phyloP scores from a whole-genome alignment of 2,329 filamentous ascomycete species.

The Aspergillus sp. region DNA sequence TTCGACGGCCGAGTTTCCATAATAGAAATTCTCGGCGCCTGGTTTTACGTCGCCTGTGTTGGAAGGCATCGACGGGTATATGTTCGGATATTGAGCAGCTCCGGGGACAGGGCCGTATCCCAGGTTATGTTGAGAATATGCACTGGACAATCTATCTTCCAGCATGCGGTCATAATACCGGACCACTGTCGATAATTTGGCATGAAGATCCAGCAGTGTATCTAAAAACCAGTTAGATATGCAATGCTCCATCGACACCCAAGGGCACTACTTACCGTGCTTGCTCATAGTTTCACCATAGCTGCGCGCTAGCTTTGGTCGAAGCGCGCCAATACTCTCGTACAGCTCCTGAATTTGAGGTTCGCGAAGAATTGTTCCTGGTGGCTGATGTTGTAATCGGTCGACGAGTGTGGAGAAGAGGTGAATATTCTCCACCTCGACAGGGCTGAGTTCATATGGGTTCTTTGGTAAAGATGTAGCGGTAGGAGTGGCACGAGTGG shows the following conservation, averaged over 20 bases:
- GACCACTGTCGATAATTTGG: conserved; percentile 93
- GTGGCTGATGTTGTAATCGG: conserved; percentile 88
- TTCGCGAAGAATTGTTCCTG: conserved; percentile 92
- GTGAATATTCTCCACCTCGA: conserved; percentile 97
- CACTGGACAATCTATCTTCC: conserved; percentile 88
- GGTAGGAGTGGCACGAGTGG: conserved; percentile 51
- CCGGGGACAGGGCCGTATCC: conserved; percentile 55
- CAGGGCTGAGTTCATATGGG: conserved; percentile 88
- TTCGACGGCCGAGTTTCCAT: conserved; percentile 57
- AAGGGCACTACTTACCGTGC: conserved; percentile 70
- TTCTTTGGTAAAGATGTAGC: conserved; percentile 69
- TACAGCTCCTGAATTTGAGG: conserved; percentile 98
- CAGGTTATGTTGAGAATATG: conserved; percentile 79
- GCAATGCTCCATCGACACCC: background rate
- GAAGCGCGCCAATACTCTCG: conserved; percentile 89
- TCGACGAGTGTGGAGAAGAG: conserved; percentile 93
- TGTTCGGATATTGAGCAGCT: conserved; percentile 53
- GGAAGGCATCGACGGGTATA: conserved; percentile 71
- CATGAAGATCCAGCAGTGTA: conserved; percentile 87
- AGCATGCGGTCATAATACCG: conserved; percentile 98
- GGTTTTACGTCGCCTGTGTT: conserved; percentile 50
- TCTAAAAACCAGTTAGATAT: conserved; percentile 54
- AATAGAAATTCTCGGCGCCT: conserved; percentile 79
- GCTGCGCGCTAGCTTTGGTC: conserved; percentile 89
- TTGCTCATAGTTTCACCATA: conserved; percentile 99